These are phyloP conservation scores for Tulasnella sp. DNA, from an alignment of 768 basidiomycete species.

Conservation along the genomic window DNA sequence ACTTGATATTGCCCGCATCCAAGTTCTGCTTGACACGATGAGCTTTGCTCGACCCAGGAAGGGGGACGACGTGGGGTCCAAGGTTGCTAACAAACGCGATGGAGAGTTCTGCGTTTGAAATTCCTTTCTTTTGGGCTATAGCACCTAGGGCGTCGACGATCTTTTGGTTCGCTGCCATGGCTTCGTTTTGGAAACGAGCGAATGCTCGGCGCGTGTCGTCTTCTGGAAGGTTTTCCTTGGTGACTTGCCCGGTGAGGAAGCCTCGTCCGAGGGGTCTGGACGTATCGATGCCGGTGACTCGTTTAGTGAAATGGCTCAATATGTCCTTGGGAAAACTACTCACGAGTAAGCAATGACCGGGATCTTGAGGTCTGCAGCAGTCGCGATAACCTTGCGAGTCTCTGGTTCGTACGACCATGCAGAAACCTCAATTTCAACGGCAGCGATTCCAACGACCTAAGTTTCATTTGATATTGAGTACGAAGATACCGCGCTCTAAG, in stretches of 20 bases:
- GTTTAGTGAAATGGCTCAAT: too few relatives aligned
- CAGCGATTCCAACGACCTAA: slow-evolving; percentile 29
- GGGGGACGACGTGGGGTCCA: slow-evolving; percentile 26
- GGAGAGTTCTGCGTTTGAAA: slow-evolving; percentile 34
- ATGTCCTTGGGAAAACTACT: too few relatives aligned
- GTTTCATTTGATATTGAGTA: too few relatives aligned
- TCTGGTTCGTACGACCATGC: slow-evolving; percentile 32
- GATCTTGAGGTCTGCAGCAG: slow-evolving; percentile 49
- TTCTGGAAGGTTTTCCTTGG: slow-evolving; percentile 33
- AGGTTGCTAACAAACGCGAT: slow-evolving; percentile 35
- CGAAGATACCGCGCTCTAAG: too few relatives aligned
- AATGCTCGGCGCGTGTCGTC: slow-evolving; percentile 27
- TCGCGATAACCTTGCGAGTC: slow-evolving; percentile 37
- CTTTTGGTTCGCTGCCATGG: slow-evolving; percentile 34
- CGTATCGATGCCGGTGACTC: too few relatives aligned
- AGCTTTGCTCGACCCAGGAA: slow-evolving; percentile 33
- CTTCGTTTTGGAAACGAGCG: slow-evolving; percentile 32
- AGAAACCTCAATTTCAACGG: slow-evolving; percentile 57
- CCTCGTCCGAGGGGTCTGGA: slow-evolving; percentile 23
- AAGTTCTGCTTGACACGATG: slow-evolving; percentile 42
- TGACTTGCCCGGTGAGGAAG: slow-evolving; percentile 31
- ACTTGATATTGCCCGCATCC: slow-evolving; percentile 36
- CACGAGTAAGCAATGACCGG: slow-evolving; percentile 53
- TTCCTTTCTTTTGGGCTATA: slow-evolving; percentile 32
- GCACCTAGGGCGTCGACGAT: slow-evolving; percentile 30